A percentile compares a stretch with the other conserved stretches of the same genome.
phyloP scores from a whole-genome alignment of 2,329 filamentous ascomycete species.

The Cryphonectria parasitica region DNA sequence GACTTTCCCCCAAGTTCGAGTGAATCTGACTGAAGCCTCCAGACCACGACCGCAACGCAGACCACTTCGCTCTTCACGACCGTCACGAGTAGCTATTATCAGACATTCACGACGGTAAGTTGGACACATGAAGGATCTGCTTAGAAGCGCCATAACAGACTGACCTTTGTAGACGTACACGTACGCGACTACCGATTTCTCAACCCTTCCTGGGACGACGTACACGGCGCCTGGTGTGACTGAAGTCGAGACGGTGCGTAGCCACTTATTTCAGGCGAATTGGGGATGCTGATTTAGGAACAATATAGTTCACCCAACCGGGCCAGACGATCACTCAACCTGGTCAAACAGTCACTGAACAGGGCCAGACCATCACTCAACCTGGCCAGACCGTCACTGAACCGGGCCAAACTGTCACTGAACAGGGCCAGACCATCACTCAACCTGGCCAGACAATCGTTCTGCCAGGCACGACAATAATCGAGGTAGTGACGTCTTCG shows the following conservation, averaged over 20 bases:
- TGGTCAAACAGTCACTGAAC: constrained; percentile 6
- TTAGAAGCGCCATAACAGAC: background rate
- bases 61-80: constrained; percentile 3
- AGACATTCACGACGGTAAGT: constrained; percentile 14
- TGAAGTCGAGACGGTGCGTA: constrained; percentile 1
- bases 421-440: constrained; percentile 4
- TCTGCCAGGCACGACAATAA: constrained; percentile 11
- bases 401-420: constrained; percentile 7
- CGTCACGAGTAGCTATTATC: constrained; percentile 1
- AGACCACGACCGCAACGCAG: constrained; percentile 11
- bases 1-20: background rate
- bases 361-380: background rate
- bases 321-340: constrained; percentile 7
- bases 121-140: background rate
- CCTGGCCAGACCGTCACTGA: constrained; percentile 4
- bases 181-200: constrained; percentile 16
- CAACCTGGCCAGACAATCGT: background rate
- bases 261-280: background rate
- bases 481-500: constrained; percentile 21
- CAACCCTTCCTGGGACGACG: constrained; percentile 14
- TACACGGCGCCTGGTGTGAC: constrained; percentile 27
- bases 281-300: background rate
- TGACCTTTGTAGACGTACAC: constrained; percentile 6
- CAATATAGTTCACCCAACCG: constrained; percentile 6
- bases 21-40: background rate